phyloP scores from a whole-genome alignment of 371 early-diverging fungal species.

The Mortierella sp. region DNA sequence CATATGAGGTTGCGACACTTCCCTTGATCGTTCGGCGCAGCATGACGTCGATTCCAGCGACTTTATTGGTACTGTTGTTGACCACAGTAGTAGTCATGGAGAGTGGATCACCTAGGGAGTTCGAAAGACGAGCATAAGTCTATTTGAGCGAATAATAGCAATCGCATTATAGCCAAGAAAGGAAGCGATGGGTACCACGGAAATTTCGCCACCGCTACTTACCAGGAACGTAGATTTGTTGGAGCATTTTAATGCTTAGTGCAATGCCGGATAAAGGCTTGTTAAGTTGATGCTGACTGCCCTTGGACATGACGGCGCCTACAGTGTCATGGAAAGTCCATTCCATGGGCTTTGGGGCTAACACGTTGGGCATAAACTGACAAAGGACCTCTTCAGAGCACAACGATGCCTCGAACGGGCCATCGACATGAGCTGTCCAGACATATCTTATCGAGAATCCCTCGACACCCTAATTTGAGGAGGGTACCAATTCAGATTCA shows the following conservation, averaged over 20 bases:
- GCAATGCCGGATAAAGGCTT: conserved; percentile 30
- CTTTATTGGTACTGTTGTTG: conserved; percentile 41
- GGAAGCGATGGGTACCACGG: neutral
- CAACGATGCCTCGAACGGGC: conserved; percentile 55
- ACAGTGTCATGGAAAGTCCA: conserved; percentile 44
- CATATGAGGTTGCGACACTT: conserved; percentile 32
- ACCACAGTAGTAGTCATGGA: conserved; percentile 42
- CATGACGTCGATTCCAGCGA: conserved; percentile 39
- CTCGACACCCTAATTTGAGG: conserved; percentile 23
- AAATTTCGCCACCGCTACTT: neutral
- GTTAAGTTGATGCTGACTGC: conserved; percentile 40
- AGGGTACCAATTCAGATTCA: neutral
- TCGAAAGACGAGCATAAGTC: no score
- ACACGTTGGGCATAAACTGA: conserved; percentile 48
- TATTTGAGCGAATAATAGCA: no score
- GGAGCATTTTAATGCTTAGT: conserved; percentile 46
- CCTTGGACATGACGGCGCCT: conserved; percentile 20
- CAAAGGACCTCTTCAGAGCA: conserved; percentile 46
- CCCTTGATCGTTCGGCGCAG: conserved; percentile 47
- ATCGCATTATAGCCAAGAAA: no score
- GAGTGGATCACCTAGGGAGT: conserved; percentile 51
- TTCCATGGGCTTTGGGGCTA: conserved; percentile 54
- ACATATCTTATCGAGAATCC: conserved; percentile 53
- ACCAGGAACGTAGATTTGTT: conserved; percentile 53
- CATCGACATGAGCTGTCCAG: conserved; percentile 68